Evolutionary conservation across 1,284 basidiomycete genomes (phyloP).

Genomic region (Pisolithus thermaeus): DNA sequence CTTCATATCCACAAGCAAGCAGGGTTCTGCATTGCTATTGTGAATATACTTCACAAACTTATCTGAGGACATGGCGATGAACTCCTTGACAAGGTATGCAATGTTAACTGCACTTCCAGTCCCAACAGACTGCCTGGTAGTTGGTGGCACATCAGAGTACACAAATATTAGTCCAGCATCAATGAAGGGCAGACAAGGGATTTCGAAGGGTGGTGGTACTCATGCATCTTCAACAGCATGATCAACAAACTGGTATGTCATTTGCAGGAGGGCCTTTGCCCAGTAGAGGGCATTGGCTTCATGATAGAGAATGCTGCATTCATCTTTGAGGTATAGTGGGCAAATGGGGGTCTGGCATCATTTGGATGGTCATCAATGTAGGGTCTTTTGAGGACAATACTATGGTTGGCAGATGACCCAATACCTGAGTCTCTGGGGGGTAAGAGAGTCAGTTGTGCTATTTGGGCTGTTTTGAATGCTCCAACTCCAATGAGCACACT

Average conservation of each 20-base stretch:
- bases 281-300: slow-evolving; percentile 3
- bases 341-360: neutral
- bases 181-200: neutral
- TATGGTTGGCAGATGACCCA: neutral
- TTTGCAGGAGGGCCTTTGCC: slow-evolving; percentile 1
- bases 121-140: neutral
- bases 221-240: neutral
- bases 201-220: neutral
- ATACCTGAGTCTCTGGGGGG: neutral
- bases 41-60: slow-evolving; percentile 2
- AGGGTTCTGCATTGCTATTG: neutral
- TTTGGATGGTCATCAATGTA: neutral
- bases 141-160: neutral
- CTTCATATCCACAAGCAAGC: neutral
- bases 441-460: neutral
- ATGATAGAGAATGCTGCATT: neutral
- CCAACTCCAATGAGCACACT: neutral
- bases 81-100: neutral
- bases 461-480: slow-evolving; percentile 1
- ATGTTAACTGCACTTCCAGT: neutral
- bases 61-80: neutral
- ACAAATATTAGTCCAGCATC: slow-evolving; percentile 1
- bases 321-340: neutral
- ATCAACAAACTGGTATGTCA: neutral
- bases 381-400: neutral